phyloP scores from a whole-genome alignment of 2,329 filamentous ascomycete genomes.

The Penicillium hesseltinei region DNA sequence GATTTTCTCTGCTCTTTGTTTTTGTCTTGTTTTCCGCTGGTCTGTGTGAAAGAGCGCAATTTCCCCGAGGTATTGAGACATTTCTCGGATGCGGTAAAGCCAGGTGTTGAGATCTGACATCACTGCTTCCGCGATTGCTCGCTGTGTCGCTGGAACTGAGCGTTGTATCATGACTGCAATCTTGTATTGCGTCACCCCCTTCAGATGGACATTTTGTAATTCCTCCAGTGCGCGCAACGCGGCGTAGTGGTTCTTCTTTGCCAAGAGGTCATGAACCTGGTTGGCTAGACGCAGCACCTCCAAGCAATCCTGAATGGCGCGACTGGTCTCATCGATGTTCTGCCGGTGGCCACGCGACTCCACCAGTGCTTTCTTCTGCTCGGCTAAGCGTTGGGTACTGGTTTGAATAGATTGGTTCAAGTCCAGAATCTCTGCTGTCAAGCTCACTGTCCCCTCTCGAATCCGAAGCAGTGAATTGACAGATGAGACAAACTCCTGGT shows the following conservation, averaged over 20 bases:
- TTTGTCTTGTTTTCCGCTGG: conserved; percentile 76
- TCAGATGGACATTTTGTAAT: conserved; percentile 91
- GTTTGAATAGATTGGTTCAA: conserved; percentile 93
- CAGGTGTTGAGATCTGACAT: conserved; percentile 97
- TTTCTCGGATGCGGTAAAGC: conserved; percentile 92
- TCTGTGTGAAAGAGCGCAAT: conserved; percentile 97
- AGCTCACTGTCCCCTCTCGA: conserved; percentile 80
- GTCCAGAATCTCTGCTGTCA: conserved; percentile 87
- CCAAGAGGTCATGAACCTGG: conserved; percentile 85
- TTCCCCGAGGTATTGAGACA: conserved; percentile 91
- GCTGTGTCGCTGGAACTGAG: conserved; percentile 88
- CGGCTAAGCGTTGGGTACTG: conserved; percentile 89
- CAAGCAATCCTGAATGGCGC: conserved; percentile 84
- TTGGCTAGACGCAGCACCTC: conserved; percentile 92
- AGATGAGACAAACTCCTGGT: conserved; percentile 92
- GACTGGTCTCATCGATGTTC: conserved; percentile 90
- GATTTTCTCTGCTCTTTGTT: conserved; percentile 74
- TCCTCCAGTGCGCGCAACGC: conserved; percentile 92
- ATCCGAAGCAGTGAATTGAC: conserved; percentile 93
- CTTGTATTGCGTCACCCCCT: conserved; percentile 90
- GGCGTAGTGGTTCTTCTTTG: conserved; percentile 92
- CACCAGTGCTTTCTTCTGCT: conserved; percentile 91
- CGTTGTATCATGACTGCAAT: conserved; percentile 94
- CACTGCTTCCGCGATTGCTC: conserved; percentile 90
- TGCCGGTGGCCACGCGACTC: conserved; percentile 89